Evolutionary conservation across 164 flowering plant species (phyloP), one percentile per base, ranked within the genome.

Genomic region (Piper betle): DNA sequence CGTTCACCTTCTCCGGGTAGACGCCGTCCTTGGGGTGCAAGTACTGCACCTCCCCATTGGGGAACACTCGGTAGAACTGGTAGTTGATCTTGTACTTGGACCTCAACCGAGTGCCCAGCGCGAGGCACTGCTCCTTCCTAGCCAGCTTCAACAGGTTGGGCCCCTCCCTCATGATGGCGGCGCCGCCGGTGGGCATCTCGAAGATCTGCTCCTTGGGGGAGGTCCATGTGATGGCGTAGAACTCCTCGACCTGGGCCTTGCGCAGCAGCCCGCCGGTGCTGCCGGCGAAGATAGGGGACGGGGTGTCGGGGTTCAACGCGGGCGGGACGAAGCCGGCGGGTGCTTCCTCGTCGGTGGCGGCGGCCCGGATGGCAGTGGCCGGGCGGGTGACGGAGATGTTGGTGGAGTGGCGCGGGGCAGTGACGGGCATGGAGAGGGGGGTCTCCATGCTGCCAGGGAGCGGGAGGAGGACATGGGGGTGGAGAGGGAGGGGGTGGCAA

Each of bases 1-100:
- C 77, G 77, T 93, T 93, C 62, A 87, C 98, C 84, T 93, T 93
- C 83, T 93, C 98, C 0, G 96, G 98, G 79, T 93, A 93, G n/a
- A 93, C 97, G 4, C 98, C 98, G 71, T 93, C 98, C 65, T 93
- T 93, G 0, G 98, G 98, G 75, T 93, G 98, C 66, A 93, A 73
- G 60, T 90, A 93, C 43, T 93, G 98, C 19, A 93, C 98, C 73
- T 93, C 97, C 3, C 98, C 98, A 66, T 84, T 93, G 11, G 97
- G 98, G 74, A 93, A 90, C 8, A 90, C 98, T 82, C 98, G 78
- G 75, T 93, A 93, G 68, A 93, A 93, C 65, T 93, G 98, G 78
- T 93, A 93, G 66, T 86, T 86, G 63, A 93, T 93, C 88, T 93
- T 90, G 88, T 93, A 93, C 79, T 93, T 93, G 15, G 97, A 93